These are phyloP conservation scores for Zea luxurians DNA, from an alignment of 176 grass and related monocot genomes.

Conservation along the genomic window DNA sequence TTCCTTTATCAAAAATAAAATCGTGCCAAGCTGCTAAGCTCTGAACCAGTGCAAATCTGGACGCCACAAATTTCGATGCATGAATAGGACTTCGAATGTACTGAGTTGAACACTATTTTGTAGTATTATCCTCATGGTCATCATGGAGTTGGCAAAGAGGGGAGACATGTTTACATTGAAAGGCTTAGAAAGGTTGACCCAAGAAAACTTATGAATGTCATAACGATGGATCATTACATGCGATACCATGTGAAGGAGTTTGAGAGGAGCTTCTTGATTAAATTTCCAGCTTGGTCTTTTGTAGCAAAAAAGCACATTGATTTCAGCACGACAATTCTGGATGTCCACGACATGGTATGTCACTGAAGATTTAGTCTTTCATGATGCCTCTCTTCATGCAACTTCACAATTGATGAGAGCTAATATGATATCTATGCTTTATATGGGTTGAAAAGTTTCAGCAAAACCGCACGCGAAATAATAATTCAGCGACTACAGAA, in stretches of 20 bases:
- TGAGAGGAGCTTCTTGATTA: constrained; percentile 82
- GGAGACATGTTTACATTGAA: no score
- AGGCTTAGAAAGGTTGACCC: constrained; percentile 92
- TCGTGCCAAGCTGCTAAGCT: no score
- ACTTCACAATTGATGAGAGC: constrained; percentile 1
- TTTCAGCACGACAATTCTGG: constrained; percentile 87
- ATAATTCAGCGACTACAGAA: constrained; percentile 82
- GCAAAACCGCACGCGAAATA: constrained; percentile 91
- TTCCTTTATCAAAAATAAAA: no score
- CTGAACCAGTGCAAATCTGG: neutral
- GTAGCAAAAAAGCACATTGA: constrained; percentile 89
- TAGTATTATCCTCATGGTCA: constrained; percentile 95
- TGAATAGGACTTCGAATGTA: constrained; percentile 63
- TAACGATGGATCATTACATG: constrained; percentile 88
- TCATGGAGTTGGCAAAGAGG: constrained; percentile 88
- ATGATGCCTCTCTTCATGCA: neutral
- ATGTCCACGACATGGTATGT: constrained; percentile 93
- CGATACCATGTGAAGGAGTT: constrained; percentile 89
- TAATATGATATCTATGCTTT: constrained; percentile 25
- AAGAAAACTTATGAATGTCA: constrained; percentile 86
- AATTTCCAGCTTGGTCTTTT: constrained; percentile 89
- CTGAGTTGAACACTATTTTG: constrained; percentile 72
- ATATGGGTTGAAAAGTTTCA: constrained; percentile 93
- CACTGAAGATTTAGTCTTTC: constrained; percentile 12
- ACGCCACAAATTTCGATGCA: neutral